Percentiles rank a stretch among this genome's conserved stretches.
Conservation (phyloP, 2,329 filamentous ascomycete species). For the Esteya vermicola region DNA sequence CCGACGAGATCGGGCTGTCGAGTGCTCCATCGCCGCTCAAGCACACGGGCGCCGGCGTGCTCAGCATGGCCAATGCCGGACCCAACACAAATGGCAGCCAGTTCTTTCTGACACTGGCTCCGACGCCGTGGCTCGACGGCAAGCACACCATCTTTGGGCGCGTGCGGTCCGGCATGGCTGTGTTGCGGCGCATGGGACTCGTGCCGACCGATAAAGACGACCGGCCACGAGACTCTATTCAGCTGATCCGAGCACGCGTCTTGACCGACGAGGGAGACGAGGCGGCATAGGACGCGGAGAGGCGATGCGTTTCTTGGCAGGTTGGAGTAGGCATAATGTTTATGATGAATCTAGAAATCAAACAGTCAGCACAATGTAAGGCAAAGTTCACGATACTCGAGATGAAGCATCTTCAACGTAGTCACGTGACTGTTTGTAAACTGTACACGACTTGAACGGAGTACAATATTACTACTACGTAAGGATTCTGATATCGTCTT, state of each 20-base stretch:
- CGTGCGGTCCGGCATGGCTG: conserved; percentile 67
- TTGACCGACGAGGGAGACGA: conserved; percentile 27
- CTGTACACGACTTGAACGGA: too few species aligned
- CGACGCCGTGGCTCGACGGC: conserved; percentile 90
- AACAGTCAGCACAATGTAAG: too few species aligned
- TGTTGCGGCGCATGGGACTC: conserved; percentile 78
- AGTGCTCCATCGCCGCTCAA: conserved; percentile 44
- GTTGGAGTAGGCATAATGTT: too few species aligned
- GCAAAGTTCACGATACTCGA: too few species aligned
- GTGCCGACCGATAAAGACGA: conserved; percentile 76
- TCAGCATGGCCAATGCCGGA: conserved; percentile 93
- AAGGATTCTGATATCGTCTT: too few species aligned
- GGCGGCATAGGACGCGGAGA: background rate
- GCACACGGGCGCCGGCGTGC: conserved; percentile 84
- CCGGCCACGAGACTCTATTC: conserved; percentile 67
- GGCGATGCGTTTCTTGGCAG: too few species aligned
- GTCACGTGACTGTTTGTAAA: too few species aligned
- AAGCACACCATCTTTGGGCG: conserved; percentile 96
- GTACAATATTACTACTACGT: too few species aligned
- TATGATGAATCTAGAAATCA: too few species aligned
- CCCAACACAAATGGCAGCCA: conserved; percentile 89
- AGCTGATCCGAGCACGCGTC: conserved; percentile 59
- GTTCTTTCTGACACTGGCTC: conserved; percentile 91
- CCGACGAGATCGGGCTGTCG: conserved; percentile 61
- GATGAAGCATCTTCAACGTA: too few species aligned